Base-by-base conservation (phyloP, 179 eudicot genomes). In the Spinacia oleracea region DNA sequence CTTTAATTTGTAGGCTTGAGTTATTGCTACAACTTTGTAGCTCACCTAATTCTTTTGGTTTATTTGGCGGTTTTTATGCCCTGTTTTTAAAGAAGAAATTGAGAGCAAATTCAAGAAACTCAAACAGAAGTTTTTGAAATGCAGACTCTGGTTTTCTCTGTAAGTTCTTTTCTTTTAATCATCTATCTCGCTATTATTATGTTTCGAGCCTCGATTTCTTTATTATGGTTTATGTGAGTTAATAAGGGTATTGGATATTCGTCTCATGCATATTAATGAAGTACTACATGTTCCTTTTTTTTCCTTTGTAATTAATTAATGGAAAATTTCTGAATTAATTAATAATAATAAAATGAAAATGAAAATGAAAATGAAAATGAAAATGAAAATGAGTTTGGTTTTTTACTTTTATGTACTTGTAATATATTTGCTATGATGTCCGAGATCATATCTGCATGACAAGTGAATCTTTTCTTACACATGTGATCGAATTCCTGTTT, bases 71-170 rank as follows among this genome's bases (percentile, higher is more conserved):
- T 71, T 73, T 78, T 59, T 74, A 34, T 74, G 42, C 80, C 48
- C 80, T 75, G 85, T 66, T 75, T 69, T 75, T 25, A 25, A 8
- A 40, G 21, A 51, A 50, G 59, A 68, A 68, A 38, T 38, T 38
- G 40, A 1, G 40, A 38, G 40, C 40, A 38, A 64, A 67, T 0
- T 29, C 15, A 31, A 23, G 64, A 50, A 45, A 51, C 43, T 71
- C 59, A 63, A 15, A 6, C 46, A 48, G 6, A 72, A 77, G 55
- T 27, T 82, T 63, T 56, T 58, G 43, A 74, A 80, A 65, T 83
- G 77, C 81, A 35, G 70, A 51, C 78, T 72, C n/a, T 72, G 70
- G 58, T 80, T 35, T 69, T 45, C 60, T 58, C 73, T 83, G 86
- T 83, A 83, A 83, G 86, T 83, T 58, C 62, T 6, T 43, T 58